Evolutionary conservation across 768 basidiomycete species (phyloP).

Genomic region (Rhodotorula sphaerocarpa): DNA sequence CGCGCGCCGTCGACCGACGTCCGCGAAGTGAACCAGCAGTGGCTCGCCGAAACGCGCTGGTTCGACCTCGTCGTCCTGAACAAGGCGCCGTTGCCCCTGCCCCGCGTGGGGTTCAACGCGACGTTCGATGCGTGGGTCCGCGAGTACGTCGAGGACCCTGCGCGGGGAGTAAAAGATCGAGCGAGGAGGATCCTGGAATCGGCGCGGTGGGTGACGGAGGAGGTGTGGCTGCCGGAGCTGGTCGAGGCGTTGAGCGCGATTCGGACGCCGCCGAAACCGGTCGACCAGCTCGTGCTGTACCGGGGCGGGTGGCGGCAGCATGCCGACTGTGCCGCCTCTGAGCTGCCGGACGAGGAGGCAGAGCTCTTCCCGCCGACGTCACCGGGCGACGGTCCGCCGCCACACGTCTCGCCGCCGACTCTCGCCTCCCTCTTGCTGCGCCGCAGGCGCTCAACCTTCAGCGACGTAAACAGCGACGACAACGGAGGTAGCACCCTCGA

Average conservation of each 20-base stretch:
- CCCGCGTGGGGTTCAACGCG: background rate
- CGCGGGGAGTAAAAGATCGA: background rate
- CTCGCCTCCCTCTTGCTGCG: conserved; percentile 23
- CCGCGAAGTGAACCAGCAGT: conserved; percentile 38
- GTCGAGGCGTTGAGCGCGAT: conserved; percentile 28
- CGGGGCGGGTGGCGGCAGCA: conserved; percentile 32
- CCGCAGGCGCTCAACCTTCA: background rate
- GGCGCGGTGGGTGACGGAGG: conserved; percentile 19
- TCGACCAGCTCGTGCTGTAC: conserved; percentile 34
- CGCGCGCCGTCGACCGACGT: conserved; percentile 27
- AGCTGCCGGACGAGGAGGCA: too few relatives aligned
- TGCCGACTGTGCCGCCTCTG: conserved; percentile 14
- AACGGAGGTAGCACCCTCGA: too few relatives aligned
- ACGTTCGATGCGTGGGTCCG: conserved; percentile 16
- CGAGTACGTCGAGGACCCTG: background rate
- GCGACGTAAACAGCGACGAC: too few relatives aligned
- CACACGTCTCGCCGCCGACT: background rate
- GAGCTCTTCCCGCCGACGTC: background rate
- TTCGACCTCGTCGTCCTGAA: conserved; percentile 36
- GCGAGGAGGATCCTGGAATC: conserved; percentile 15
- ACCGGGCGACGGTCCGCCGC: conserved; percentile 30
- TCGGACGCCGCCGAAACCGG: conserved; percentile 11
- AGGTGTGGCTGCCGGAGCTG: conserved; percentile 37
- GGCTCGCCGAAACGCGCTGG: conserved; percentile 30
- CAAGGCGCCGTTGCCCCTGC: conserved; percentile 35